Evolutionary conservation across 1,139 yeast species (phyloP).

Genomic region (Suhomyces maxii): DNA sequence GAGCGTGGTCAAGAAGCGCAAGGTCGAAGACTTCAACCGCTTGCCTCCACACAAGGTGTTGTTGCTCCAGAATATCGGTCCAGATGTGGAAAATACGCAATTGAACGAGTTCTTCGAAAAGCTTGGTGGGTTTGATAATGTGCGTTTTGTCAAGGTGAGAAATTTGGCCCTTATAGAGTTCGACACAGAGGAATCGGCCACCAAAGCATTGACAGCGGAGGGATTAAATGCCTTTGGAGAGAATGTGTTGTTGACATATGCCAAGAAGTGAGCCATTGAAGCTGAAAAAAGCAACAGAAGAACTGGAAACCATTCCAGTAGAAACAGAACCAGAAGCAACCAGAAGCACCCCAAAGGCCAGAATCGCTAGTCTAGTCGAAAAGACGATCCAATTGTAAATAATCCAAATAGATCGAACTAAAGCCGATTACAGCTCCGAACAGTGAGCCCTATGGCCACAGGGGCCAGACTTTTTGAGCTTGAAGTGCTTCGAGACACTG

Average conservation of each 20-base stretch:
- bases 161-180: slow-evolving; percentile 83
- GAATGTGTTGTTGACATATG: slow-evolving; percentile 30
- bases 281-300: background rate
- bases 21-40: slow-evolving; percentile 29
- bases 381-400: too few relatives aligned
- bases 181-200: slow-evolving; percentile 43
- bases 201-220: slow-evolving; percentile 21
- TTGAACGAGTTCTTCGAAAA: slow-evolving; percentile 47
- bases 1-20: slow-evolving; percentile 17
- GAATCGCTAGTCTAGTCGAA: too few relatives aligned
- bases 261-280: slow-evolving; percentile 28
- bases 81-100: slow-evolving; percentile 31
- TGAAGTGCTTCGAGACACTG: too few relatives aligned
- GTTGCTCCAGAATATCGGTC: slow-evolving; percentile 59
- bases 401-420: too few relatives aligned
- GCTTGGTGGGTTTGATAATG: slow-evolving; percentile 60
- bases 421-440: too few relatives aligned
- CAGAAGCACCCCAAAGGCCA: too few relatives aligned
- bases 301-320: background rate
- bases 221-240: slow-evolving; percentile 23
- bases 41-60: slow-evolving; percentile 71
- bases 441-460: too few relatives aligned
- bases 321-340: too few relatives aligned
- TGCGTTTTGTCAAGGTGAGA: slow-evolving; percentile 65
- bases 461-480: too few relatives aligned